These are phyloP conservation scores for Athelia psychrophila DNA, from an alignment of 1,284 basidiomycete species.

Conservation along the genomic window DNA sequence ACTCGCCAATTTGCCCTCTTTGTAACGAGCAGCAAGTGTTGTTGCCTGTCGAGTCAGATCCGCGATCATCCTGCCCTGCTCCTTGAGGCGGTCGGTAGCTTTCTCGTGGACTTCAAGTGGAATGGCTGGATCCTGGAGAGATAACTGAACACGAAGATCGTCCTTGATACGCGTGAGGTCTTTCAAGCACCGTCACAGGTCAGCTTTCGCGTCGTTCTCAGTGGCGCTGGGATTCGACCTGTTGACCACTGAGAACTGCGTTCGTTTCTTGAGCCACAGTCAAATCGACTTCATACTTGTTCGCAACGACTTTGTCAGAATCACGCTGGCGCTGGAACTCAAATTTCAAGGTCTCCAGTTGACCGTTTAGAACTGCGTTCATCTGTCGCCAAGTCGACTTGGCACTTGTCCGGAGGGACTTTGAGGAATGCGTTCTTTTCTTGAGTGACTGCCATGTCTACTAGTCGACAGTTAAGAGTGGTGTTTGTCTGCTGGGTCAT, in stretches of 20 bases:
- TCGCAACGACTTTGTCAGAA: too few species aligned
- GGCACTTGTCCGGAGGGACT: too few species aligned
- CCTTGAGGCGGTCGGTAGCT: background rate
- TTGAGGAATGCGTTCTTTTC: too few species aligned
- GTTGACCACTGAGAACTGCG: background rate
- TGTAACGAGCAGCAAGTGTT: background rate
- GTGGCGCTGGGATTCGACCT: background rate
- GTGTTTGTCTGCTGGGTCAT: background rate
- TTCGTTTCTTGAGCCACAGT: background rate
- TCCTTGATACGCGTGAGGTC: background rate
- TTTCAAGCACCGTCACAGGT: background rate
- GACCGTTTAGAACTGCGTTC: too few species aligned
- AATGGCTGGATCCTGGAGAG: background rate
- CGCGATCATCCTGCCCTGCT: background rate
- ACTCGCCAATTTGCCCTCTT: background rate
- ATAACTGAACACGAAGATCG: background rate
- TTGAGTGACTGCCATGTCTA: too few species aligned
- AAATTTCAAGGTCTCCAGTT: background rate
- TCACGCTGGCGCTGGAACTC: too few species aligned
- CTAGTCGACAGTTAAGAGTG: background rate
- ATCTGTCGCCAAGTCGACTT: too few species aligned
- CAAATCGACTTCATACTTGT: background rate
- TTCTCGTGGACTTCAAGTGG: background rate
- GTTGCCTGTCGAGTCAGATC: background rate
- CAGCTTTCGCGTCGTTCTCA: background rate